These are phyloP conservation scores for Starmerella ratchasimensis DNA, from an alignment of 805 yeast genomes.

Conservation along the genomic window DNA sequence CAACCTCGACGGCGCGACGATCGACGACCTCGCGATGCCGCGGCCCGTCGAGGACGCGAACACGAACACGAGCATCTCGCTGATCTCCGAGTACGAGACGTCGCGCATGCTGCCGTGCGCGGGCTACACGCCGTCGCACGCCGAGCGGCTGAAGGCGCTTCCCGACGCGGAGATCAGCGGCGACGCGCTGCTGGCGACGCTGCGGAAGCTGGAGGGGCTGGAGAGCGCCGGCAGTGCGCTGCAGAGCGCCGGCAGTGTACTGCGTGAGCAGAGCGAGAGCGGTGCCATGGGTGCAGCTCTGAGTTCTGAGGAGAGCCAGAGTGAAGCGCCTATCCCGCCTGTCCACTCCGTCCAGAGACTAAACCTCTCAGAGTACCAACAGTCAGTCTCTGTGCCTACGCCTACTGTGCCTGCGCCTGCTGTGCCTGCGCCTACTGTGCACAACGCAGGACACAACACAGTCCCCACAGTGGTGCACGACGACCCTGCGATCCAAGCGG, in stretches of 20 bases:
- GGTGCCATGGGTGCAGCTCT: no score
- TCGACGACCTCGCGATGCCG: background rate
- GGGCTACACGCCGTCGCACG: slow-evolving; percentile 42
- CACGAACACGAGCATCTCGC: slow-evolving; percentile 13
- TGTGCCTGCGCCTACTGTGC: no score
- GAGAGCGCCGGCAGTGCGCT: background rate
- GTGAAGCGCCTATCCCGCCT: no score
- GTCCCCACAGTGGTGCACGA: no score
- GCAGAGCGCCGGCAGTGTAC: background rate
- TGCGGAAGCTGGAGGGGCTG: slow-evolving; percentile 65
- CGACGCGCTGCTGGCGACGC: slow-evolving; percentile 63
- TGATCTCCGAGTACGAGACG: slow-evolving; percentile 20
- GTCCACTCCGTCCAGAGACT: no score
- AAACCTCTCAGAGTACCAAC: background rate
- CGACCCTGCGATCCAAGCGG: no score
- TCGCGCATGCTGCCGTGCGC: slow-evolving; percentile 24
- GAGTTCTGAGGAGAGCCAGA: no score
- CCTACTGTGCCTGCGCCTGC: no score
- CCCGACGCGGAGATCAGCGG: slow-evolving; percentile 62
- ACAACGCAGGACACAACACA: no score
- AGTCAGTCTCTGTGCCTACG: background rate
- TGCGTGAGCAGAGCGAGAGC: no score
- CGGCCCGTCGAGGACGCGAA: background rate
- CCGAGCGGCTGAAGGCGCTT: slow-evolving; percentile 66
- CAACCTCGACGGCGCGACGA: background rate